These are phyloP conservation scores for Calonectria fujianensis DNA, from an alignment of 2,329 filamentous ascomycete species.

Conservation along the genomic window DNA sequence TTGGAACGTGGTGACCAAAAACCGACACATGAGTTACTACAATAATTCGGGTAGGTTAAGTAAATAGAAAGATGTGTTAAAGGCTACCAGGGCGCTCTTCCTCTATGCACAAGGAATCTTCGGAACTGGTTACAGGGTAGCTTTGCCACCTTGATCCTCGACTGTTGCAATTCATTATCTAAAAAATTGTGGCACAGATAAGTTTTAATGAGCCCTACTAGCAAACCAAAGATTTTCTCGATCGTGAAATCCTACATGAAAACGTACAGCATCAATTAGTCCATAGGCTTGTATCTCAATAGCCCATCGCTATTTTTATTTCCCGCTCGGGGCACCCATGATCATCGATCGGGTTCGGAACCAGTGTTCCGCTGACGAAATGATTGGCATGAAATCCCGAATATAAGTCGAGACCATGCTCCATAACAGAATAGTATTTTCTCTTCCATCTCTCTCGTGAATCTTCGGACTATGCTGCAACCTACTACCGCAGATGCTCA, in stretches of 20 bases:
- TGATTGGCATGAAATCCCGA: neutral
- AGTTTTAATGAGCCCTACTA: neutral
- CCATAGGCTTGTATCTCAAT: neutral
- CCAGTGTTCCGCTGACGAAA: neutral
- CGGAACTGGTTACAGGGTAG: neutral
- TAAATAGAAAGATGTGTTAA: neutral
- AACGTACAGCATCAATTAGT: neutral
- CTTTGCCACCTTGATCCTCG: neutral
- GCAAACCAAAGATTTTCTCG: neutral
- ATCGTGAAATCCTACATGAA: neutral
- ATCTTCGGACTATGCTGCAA: neutral
- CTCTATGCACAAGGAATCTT: neutral
- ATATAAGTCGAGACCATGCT: neutral
- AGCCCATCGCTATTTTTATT: neutral
- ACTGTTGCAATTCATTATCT: neutral
- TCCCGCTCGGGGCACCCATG: neutral
- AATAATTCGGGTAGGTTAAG: neutral
- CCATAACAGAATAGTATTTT: neutral
- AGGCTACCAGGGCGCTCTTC: too few species aligned
- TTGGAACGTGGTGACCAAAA: fast-evolving
- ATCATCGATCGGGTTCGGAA: neutral
- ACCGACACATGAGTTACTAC: neutral
- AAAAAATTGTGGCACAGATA: neutral
- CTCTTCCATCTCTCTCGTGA: neutral
- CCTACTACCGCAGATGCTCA: neutral